Base-by-base conservation (phyloP, 805 yeast species). In the Barnettozyma sucrosica region DNA sequence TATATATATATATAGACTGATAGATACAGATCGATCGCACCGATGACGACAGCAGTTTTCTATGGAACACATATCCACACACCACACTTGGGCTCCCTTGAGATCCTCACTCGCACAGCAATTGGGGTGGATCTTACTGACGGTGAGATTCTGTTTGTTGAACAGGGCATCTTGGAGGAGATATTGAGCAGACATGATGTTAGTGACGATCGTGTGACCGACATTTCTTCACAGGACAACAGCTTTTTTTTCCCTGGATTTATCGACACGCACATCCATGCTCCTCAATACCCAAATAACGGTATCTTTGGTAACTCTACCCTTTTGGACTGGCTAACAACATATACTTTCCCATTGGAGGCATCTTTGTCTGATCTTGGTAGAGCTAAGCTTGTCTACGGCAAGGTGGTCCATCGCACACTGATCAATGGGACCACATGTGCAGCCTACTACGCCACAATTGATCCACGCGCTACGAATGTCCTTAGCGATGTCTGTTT, bases 331-430 rank as follows among this genome's bases (percentile, higher is more conserved):
- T 93, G 99, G 99, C 73, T 93, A 41, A 76, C 80, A 23, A 79
- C 76, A 20, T 89, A 89, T 63, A 93, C 99, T 0, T 93, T 90
- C 71, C 95, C 97, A 1, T 65, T 90, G 47, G 99, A 93, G 65
- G 70, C 85, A 7, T 74, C 85, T 4, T 75, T 88, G 51, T 68
- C 66, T 18, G 78, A 83, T 52, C 55, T 75, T 20, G 57, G 63
- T 1, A 62, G 73, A 41, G 97, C 96, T 0, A 54, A 66, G 11
- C 62, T 70, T 7, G 81, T 90, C 2, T 93, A 92, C 63, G 55
- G 73, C 13, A 76, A 74, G 54, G 85, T 85, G 5, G 79, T 93
- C n/a, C 57, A 66, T 4, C 79, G 84, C 47, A 87, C 97, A 0
- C 67, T 93, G 52, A 58, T 63, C 3, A 73, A 81, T 61, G 99